phyloP scores from a whole-genome alignment of 2,329 filamentous ascomycete species.

The Pezicula rhizophila region DNA sequence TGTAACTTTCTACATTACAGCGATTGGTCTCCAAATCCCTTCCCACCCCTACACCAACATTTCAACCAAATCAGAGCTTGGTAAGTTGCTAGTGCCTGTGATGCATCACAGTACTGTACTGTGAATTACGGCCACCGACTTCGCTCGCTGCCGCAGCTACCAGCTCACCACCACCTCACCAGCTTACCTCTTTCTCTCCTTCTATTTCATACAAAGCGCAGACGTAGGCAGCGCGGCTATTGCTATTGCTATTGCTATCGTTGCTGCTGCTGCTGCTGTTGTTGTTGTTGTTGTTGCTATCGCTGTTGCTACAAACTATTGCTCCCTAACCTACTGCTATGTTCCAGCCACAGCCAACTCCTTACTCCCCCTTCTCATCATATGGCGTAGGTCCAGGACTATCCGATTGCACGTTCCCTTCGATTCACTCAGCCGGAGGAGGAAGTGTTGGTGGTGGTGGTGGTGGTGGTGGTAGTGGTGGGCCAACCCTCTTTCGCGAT shows the following conservation, averaged over 20 bases:
- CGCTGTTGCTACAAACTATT: background rate
- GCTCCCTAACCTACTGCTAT: slow-evolving; percentile 6
- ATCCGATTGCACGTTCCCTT: too few species aligned
- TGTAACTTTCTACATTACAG: too few species aligned
- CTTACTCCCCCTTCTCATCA: slow-evolving; percentile 19
- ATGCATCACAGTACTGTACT: too few species aligned
- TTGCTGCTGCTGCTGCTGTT: background rate
- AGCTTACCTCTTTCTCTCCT: background rate
- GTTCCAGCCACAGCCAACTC: slow-evolving; percentile 28
- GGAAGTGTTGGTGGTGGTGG: background rate
- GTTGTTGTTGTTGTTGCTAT: background rate
- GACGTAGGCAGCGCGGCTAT: too few species aligned
- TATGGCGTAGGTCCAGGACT: slow-evolving; percentile 11
- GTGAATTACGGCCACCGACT: too few species aligned
- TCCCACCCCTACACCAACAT: too few species aligned
- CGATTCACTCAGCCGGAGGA: too few species aligned
- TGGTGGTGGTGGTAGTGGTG: background rate
- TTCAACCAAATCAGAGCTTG: too few species aligned
- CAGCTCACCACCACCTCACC: background rate
- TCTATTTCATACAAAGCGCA: background rate
- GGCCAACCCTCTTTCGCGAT: slow-evolving; percentile 17
- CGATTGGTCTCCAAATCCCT: too few species aligned
- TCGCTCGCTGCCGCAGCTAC: too few species aligned
- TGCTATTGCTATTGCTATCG: too few species aligned
- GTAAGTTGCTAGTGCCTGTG: too few species aligned